Conservation (phyloP, 257 asterid genomes). For the Nicotiana undulata region DNA sequence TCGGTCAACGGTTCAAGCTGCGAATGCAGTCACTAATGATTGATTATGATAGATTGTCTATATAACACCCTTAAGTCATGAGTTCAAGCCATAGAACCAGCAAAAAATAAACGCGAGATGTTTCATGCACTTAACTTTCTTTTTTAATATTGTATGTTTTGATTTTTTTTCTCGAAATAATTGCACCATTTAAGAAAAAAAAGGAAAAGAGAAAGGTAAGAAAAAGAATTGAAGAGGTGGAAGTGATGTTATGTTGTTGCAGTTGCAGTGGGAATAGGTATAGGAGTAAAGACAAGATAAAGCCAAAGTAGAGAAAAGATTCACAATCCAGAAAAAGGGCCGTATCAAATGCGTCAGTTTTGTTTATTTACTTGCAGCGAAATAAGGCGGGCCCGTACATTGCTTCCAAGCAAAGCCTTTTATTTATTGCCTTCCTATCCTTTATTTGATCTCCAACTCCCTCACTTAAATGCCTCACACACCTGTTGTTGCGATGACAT, state of each 20-base stretch:
- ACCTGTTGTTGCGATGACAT: no score
- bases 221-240: not conserved
- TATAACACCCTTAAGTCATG: no score
- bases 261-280: not conserved
- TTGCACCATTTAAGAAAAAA: no score
- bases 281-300: constrained; percentile 1
- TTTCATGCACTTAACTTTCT: no score
- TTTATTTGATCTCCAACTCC: not conserved
- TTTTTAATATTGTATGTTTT: no score
- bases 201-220: no score
- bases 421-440: not conserved
- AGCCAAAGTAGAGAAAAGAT: constrained; percentile 3
- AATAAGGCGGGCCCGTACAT: not conserved
- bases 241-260: not conserved
- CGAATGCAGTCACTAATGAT: no score
- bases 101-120: no score
- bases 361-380: not conserved
- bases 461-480: not conserved
- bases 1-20: no score
- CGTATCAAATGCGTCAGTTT: constrained; percentile 8
- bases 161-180: no score
- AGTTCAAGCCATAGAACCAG: no score
- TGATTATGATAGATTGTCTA: no score
- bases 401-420: not conserved
- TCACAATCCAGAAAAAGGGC: not conserved